Base-by-base conservation (phyloP, 177 flowering plant species). In the Tripterygium wilfordii region DNA sequence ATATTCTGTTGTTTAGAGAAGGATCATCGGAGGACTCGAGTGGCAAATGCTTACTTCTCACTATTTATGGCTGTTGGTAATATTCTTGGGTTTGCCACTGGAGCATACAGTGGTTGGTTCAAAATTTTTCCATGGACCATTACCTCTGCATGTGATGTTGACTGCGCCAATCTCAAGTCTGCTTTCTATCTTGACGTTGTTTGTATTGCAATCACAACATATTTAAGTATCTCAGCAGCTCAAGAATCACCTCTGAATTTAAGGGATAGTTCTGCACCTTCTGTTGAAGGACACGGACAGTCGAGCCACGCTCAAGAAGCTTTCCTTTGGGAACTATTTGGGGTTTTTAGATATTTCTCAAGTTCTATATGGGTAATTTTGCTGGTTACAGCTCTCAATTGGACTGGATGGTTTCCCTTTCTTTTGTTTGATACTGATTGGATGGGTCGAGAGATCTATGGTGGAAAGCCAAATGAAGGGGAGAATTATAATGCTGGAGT, bases 381-480 rank as follows among this genome's bases (percentile, higher is more conserved):
- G 46, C 51, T 63, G 55, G 87, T 89, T 21, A 83, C 86, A 42
- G 81, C 86, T 48, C 63, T 94, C 37, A 90, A 81, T 30, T 90
- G 97, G 99, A 58, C 83, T 45, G 99, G 95, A 21, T 94, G 97
- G 96, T 90, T 94, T 69, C 99, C 99, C 4, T 87, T 90, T 77
- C 66, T 83, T 64, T 88, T 94, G 39, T 90, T 74, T 64, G 99
- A 94, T 65, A 90, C 99, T 42, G 97, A 94, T 68, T 94, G 99
- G 99, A 81, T 94, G 92, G 99, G 97, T 36, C 70, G 99, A 37
- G 97, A 94, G 56, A 73, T 94, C 55, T 94, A 87, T 64, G 81
- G 87, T 39, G 96, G 99, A 18, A 45, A 64, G 50, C 99, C 97
- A 36, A 81, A 78, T 64, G 81, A 75, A 46, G 96, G 92, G 40